Conservation (phyloP, 805 yeast genomes). For the Starmera dryadoides region DNA sequence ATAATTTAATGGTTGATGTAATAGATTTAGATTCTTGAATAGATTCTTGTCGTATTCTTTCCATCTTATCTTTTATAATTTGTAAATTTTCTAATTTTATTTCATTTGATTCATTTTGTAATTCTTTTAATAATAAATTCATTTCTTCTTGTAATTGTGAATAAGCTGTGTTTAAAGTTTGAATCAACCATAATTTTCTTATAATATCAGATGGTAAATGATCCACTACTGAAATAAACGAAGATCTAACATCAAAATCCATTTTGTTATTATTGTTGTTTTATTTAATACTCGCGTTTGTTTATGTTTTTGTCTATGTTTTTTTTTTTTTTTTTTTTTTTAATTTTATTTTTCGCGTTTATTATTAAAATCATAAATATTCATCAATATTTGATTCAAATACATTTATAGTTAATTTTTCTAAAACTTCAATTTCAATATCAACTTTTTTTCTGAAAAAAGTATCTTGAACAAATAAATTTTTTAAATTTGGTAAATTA, state of each 20-base stretch:
- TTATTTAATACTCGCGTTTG: not conserved
- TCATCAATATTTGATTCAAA: too few relatives aligned
- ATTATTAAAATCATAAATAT: too few relatives aligned
- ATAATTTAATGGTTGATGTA: constrained; percentile 13
- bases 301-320: not conserved
- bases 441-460: too few relatives aligned
- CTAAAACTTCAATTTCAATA: too few relatives aligned
- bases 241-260: constrained; percentile 28
- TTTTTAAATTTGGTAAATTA: too few relatives aligned
- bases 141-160: constrained; percentile 10
- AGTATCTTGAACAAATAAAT: too few relatives aligned
- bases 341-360: too few relatives aligned
- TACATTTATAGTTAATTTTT: too few relatives aligned
- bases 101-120: not conserved
- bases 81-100: constrained; percentile 2
- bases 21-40: constrained; percentile 21
- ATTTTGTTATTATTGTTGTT: constrained; percentile 4
- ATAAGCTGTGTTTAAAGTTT: constrained; percentile 23
- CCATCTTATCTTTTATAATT: constrained; percentile 12
- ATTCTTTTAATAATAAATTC: constrained; percentile 7
- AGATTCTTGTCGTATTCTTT: constrained; percentile 21
- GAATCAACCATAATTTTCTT: constrained; percentile 33
- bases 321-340: not conserved
- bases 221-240: constrained; percentile 30
- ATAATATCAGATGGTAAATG: constrained; percentile 37